phyloP scores from a whole-genome alignment of 352 stramenopile genomes.

The Phytophthora pisi region DNA sequence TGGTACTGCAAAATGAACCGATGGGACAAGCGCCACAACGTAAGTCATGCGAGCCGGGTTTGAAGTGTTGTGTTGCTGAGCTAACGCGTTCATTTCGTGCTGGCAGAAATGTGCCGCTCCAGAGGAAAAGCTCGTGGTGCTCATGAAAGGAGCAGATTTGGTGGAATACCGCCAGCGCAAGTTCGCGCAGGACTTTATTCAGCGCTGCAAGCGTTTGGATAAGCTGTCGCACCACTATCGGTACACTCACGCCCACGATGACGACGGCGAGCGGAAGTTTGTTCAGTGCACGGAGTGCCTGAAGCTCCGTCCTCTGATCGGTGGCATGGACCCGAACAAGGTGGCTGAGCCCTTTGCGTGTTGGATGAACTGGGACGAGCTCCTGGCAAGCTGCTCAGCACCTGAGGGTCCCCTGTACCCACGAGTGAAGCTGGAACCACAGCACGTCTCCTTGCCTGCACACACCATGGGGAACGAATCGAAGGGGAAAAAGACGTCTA shows the following conservation, averaged over 20 bases:
- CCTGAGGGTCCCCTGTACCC: conserved; percentile 51
- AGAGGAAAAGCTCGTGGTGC: conserved; percentile 70
- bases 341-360: conserved; percentile 79
- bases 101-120: conserved; percentile 73
- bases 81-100: conserved; percentile 3
- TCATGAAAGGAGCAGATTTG: conserved; percentile 73
- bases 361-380: conserved; percentile 88
- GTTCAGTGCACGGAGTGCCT: conserved; percentile 76
- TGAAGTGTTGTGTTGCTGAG: neutral
- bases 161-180: conserved; percentile 68
- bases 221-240: conserved; percentile 70
- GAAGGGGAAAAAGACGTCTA: conserved; percentile 14
- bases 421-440: conserved; percentile 20
- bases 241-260: conserved; percentile 63
- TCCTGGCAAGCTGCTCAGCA: conserved; percentile 79
- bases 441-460: neutral
- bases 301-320: conserved; percentile 74
- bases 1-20: conserved; percentile 91
- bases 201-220: conserved; percentile 79
- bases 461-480: conserved; percentile 7
- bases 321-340: conserved; percentile 74
- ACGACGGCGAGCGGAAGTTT: conserved; percentile 69
- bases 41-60: conserved; percentile 29
- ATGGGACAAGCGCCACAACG: conserved; percentile 82
- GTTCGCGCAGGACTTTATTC: conserved; percentile 68